Conservation (phyloP, 2,329 filamentous ascomycete genomes). For the Phyllachora maydis region DNA sequence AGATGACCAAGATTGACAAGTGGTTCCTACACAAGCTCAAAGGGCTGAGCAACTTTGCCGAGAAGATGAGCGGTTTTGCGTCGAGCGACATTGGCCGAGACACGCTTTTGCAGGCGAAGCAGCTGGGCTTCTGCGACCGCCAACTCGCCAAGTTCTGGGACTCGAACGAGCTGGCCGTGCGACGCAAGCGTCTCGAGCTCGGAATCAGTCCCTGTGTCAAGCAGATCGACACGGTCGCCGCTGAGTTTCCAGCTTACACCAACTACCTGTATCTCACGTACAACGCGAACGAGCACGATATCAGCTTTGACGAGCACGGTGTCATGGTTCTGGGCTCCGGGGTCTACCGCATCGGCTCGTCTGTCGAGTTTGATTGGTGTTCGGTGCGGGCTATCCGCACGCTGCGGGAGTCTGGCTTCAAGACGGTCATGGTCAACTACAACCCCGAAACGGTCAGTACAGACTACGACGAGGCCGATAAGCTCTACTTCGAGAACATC, state of each 20-base stretch:
- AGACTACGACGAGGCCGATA: slow-evolving; percentile 88
- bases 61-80: slow-evolving; percentile 48
- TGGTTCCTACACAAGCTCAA: slow-evolving; percentile 94
- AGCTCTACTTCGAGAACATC: slow-evolving; percentile 92
- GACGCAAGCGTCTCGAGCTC: slow-evolving; percentile 64
- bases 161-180: slow-evolving; percentile 82
- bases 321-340: slow-evolving; percentile 93
- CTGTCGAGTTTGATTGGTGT: slow-evolving; percentile 98
- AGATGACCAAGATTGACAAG: slow-evolving; percentile 95
- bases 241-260: slow-evolving; percentile 83
- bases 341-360: slow-evolving; percentile 92
- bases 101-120: slow-evolving; percentile 67
- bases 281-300: slow-evolving; percentile 72
- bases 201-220: slow-evolving; percentile 82
- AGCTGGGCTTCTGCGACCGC: slow-evolving; percentile 82
- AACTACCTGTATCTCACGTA: slow-evolving; percentile 97
- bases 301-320: slow-evolving; percentile 71
- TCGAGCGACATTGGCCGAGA: slow-evolving; percentile 42
- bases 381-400: slow-evolving; percentile 88
- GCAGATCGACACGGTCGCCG: slow-evolving; percentile 96
- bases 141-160: slow-evolving; percentile 89
- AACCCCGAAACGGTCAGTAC: slow-evolving; percentile 82
- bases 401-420: slow-evolving; percentile 61
- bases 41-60: slow-evolving; percentile 74
- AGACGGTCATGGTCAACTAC: slow-evolving; percentile 92